Evolutionary conservation across 1,284 basidiomycete species (phyloP), one percentile per base, ranked within the genome.

Genomic region (Fomitiporia mediterranea): DNA sequence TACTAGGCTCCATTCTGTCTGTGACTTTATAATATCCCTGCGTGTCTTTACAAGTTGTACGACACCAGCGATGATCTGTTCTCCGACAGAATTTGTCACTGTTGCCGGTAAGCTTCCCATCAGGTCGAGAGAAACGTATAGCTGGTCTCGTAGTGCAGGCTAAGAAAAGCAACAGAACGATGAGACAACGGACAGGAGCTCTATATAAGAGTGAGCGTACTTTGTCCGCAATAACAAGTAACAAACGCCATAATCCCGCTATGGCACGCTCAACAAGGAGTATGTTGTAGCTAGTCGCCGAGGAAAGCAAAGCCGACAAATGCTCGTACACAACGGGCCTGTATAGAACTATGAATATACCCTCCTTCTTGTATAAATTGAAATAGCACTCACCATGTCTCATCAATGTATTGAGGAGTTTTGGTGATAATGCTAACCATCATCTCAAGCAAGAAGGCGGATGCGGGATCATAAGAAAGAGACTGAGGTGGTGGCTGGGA

Each of bases 251-350:
- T 21, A 98, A 75, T 23, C 88, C 89, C n/a, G 95, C 93, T 1
- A 98, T 90, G 1, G 95, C 94, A n/a, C 97, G 83, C 69, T 99
- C 97, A 39, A 98, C 90, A 46, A 98, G 81, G 48, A 98, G 76
- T 15, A 93, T 82, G 65, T 93, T 95, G 68, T 94, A 95, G 56
- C 87, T 84, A 23, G 80, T 78, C 0, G 96, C 83, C 1, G 86
- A 78, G 4, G 84, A 82, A 17, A 99, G 75, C 25, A 99, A 72
- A 1, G 86, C 79, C 0, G 90, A 89, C 30, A 98, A 74, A 68
- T 97, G 93, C 65, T 97, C 94, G 65, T 97, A 95, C 4, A 94
- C 83, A 62, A 94, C 83, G 0, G 93, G 91, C 92, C 92, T 94
- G 62, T 40, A 17, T 9, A 53, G 7, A n/a, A 6, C 7, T 19